A percentile compares a stretch with the other conserved stretches of the same genome.
These are phyloP conservation scores for Graphilbum fragrans DNA, from an alignment of 2,329 filamentous ascomycete species.

Conservation along the genomic window DNA sequence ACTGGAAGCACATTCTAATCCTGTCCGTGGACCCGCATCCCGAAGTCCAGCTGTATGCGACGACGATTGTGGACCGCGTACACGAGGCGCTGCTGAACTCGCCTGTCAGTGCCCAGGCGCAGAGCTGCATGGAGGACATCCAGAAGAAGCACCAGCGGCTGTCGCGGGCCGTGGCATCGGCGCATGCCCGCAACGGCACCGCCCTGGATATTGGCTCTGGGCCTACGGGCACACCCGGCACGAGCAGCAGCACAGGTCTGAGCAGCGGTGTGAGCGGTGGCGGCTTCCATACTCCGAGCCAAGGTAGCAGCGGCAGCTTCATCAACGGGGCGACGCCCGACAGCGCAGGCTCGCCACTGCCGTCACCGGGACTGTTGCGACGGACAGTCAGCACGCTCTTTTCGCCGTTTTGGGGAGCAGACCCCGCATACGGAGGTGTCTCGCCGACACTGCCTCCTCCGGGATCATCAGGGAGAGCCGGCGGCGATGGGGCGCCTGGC, in stretches of 20 bases:
- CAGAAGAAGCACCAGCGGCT: constrained; percentile 35
- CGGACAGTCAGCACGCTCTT: constrained; percentile 54
- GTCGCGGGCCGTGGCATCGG: constrained; percentile 25
- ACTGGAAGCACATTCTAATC: constrained; percentile 88
- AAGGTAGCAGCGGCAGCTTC: neutral
- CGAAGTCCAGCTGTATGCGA: constrained; percentile 78
- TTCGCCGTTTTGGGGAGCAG: constrained; percentile 39
- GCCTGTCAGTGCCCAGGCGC: constrained; percentile 57
- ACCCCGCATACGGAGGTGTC: constrained; percentile 14
- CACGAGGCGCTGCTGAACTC: constrained; percentile 70
- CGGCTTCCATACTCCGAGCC: neutral
- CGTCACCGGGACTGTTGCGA: constrained; percentile 46
- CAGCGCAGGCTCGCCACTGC: constrained; percentile 29
- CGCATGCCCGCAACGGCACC: too few relatives aligned
- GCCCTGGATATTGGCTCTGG: too few relatives aligned
- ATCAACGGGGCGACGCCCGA: constrained; percentile 9
- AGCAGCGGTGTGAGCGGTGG: neutral
- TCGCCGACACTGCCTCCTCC: constrained; percentile 1
- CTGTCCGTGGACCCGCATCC: constrained; percentile 90
- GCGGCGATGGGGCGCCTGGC: constrained; percentile 4
- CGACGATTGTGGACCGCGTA: constrained; percentile 75
- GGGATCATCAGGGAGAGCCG: too few relatives aligned
- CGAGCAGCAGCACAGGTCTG: too few relatives aligned
- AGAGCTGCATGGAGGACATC: constrained; percentile 64
- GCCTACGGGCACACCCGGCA: too few relatives aligned